Conservation (phyloP, 441 rosid species). For the Capsella rubella region DNA sequence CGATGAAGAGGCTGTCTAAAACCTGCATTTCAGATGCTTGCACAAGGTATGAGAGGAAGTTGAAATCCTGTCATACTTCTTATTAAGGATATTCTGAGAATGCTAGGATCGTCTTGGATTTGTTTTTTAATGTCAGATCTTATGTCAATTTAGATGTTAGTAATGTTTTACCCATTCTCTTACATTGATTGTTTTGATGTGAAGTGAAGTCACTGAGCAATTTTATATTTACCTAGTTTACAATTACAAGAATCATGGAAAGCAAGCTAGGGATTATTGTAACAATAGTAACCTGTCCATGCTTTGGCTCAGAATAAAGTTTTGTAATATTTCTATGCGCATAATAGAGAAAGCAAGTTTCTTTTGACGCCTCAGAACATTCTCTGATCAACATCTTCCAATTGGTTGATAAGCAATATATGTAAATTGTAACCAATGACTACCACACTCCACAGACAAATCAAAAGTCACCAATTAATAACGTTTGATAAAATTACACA, state of each 20-base stretch:
- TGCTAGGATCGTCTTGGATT: neutral
- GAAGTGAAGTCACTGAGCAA: neutral
- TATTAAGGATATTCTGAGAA: slow-evolving; percentile 6
- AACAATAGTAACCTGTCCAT: neutral
- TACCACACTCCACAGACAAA: neutral
- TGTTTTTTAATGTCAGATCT: neutral
- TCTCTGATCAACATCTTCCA: neutral
- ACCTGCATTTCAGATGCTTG: slow-evolving; percentile 25
- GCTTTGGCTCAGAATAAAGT: neutral
- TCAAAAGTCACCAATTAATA: neutral
- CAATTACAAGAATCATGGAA: neutral
- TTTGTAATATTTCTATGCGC: neutral
- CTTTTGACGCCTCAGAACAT: neutral
- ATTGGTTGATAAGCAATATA: neutral
- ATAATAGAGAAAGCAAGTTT: neutral
- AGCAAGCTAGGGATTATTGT: neutral
- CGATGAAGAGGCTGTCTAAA: slow-evolving; percentile 56
- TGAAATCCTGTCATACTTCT: neutral
- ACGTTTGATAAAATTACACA: no score
- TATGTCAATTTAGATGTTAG: neutral
- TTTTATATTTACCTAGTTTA: neutral
- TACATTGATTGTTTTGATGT: neutral
- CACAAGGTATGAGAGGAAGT: slow-evolving; percentile 6
- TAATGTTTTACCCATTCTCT: neutral
- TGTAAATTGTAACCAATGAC: neutral